phyloP scores from a whole-genome alignment of 805 yeast species.

The Ogataea chonburiensis region DNA sequence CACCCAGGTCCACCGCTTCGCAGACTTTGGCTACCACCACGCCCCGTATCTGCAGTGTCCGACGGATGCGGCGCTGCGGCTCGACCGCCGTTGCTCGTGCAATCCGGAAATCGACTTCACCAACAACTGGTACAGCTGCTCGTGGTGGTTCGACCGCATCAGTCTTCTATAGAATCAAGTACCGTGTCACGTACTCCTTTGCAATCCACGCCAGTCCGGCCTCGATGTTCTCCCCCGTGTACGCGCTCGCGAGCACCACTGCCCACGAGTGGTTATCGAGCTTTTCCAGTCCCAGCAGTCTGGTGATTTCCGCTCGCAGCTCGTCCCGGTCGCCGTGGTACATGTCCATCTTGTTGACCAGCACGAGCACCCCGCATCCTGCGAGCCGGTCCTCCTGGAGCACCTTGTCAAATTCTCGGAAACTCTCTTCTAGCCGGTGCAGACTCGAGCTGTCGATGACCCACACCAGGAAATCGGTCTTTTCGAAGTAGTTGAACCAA shows the following conservation, averaged over 20 bases:
- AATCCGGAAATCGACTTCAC: constrained; percentile 68
- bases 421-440: constrained; percentile 64
- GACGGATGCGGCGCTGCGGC: constrained; percentile 51
- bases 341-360: constrained; percentile 75
- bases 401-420: constrained; percentile 59
- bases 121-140: constrained; percentile 44
- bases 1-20: constrained; percentile 68
- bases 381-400: constrained; percentile 64
- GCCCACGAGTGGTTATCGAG: constrained; percentile 41
- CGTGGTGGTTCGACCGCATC: constrained; percentile 27
- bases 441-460: constrained; percentile 70
- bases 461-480: constrained; percentile 78
- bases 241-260: constrained; percentile 49
- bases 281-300: constrained; percentile 32
- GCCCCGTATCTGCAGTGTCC: constrained; percentile 83
- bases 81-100: constrained; percentile 65
- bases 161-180: constrained; percentile 20
- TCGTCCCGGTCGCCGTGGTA: constrained; percentile 30
- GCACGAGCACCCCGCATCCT: constrained; percentile 65
- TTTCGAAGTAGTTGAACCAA: constrained; percentile 93
- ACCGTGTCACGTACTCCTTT: constrained; percentile 38
- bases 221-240: constrained; percentile 41
- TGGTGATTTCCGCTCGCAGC: constrained; percentile 19
- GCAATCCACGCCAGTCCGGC: constrained; percentile 45
- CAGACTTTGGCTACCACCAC: constrained; percentile 78